phyloP scores from a whole-genome alignment of 371 early-diverging fungal species.

The Racocetra persica region DNA sequence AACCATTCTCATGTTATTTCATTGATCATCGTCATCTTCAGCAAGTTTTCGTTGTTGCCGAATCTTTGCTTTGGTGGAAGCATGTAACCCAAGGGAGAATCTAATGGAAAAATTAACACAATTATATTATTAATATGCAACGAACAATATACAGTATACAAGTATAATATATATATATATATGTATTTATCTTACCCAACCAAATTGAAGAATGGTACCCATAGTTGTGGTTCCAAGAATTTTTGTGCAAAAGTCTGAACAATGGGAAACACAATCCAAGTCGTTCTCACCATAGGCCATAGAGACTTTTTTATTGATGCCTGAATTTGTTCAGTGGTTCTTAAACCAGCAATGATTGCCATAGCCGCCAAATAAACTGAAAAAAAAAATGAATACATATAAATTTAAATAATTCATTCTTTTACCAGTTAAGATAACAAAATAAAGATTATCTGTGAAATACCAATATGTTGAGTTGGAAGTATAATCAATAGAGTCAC shows the following conservation, averaged over 20 bases:
- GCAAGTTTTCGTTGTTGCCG: too few species aligned
- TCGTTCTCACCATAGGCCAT: constrained; percentile 79
- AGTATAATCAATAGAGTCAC: constrained; percentile 70
- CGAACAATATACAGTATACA: background rate
- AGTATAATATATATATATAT: constrained; percentile 59
- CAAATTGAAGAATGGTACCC: constrained; percentile 93
- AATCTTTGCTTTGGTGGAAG: too few species aligned
- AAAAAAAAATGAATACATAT: background rate
- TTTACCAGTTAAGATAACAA: background rate
- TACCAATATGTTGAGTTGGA: constrained; percentile 78
- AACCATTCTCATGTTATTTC: too few species aligned
- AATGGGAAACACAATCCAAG: constrained; percentile 82
- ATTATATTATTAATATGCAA: background rate
- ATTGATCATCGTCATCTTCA: too few species aligned
- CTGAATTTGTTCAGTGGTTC: constrained; percentile 59
- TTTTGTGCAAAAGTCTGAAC: constrained; percentile 80
- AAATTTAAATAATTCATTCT: too few species aligned
- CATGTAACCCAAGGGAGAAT: too few species aligned
- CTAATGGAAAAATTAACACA: background rate
- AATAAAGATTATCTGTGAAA: background rate
- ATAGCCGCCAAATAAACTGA: constrained; percentile 83
- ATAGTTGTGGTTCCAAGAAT: constrained; percentile 74
- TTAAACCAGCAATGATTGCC: constrained; percentile 81
- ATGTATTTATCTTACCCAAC: constrained; percentile 64
- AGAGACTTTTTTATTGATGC: constrained; percentile 66